Base-by-base conservation (phyloP, 2,329 filamentous ascomycete species). In the Claviceps paspali region DNA sequence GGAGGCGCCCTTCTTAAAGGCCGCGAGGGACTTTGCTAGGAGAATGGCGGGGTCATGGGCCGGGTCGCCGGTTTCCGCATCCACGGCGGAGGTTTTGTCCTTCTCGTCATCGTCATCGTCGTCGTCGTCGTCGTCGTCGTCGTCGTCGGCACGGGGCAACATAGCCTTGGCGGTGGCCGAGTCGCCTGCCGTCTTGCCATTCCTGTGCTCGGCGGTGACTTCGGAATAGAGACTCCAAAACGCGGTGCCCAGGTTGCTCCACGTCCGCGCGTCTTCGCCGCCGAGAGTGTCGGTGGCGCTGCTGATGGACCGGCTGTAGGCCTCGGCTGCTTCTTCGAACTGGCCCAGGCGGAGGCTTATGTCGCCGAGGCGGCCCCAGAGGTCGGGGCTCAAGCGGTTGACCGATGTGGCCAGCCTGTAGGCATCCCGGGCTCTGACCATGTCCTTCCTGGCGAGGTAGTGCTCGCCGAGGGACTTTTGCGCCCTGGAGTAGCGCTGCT, bases 321-420 rank as follows among this genome's bases (percentile, higher is more conserved):
- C 80, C 46, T 88, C 78, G 1, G 83, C 78, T 0, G 91, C 88
- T 15, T 81, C 79, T 15, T 78, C 67, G 61, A 82, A 96, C 28
- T 78, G 67, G 8, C 75, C 74, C 0, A 92, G 67, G 35, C 88
- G 78, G 15, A 98, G 69, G 45, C 80, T 75, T 36, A 92, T 84
- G 52, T 93, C 94, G 6, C 91, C 91, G 4, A 96, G 66, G 0
- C 87, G 78, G 51, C 85, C 86, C 91, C 91, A 98, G 39, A 85
- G 76, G 37, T 82, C 72, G 2, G 83, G 73, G 52, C 86, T 88
- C 28, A 94, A 66, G 11, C 83, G 73, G 53, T 92, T 94, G 38
- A 84, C 79, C 17, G 69, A 65, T 1, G 94, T 71, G 19, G 86
- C 85, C 41, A 81, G 74, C 33, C 66, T 65, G 56, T 94, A 98